A percentile compares a stretch with the other conserved stretches of the same genome.
Conservation (phyloP, 495 filamentous ascomycete genomes). For the Halenospora varia region DNA sequence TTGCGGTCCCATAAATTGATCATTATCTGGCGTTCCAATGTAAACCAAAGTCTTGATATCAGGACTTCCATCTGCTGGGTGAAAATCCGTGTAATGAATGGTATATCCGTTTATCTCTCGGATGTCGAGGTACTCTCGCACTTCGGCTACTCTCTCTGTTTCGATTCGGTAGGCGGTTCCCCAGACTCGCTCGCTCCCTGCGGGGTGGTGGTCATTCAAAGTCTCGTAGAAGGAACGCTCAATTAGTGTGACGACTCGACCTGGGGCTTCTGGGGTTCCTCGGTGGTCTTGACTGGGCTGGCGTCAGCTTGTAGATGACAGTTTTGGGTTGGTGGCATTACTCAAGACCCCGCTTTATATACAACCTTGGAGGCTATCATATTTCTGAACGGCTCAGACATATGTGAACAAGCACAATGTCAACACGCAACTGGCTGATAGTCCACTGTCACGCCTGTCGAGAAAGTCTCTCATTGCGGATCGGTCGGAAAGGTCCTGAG, state of each 20-base stretch:
- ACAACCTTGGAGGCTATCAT: background rate
- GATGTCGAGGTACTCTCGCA: constrained; percentile 88
- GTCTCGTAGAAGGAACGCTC: constrained; percentile 75
- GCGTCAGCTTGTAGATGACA: constrained; percentile 13
- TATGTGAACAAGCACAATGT: too few species aligned
- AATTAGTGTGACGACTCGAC: constrained; percentile 91
- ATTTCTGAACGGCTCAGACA: too few species aligned
- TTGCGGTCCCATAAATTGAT: constrained; percentile 84
- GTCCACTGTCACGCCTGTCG: too few species aligned
- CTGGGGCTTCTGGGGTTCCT: constrained; percentile 81
- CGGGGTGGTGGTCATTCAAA: constrained; percentile 63
- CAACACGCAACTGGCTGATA: too few species aligned
- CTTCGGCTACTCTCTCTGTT: constrained; percentile 66
- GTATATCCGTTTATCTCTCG: constrained; percentile 96
- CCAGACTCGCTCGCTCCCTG: constrained; percentile 68
- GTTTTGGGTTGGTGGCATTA: background rate
- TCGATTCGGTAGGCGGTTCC: constrained; percentile 91
- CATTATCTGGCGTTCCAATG: constrained; percentile 90
- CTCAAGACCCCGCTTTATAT: background rate
- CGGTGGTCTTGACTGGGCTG: constrained; percentile 82
- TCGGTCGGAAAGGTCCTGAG: too few species aligned
- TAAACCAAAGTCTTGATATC: constrained; percentile 64
- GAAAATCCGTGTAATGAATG: constrained; percentile 82
- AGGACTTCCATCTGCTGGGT: constrained; percentile 47
- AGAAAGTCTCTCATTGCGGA: too few species aligned